A percentile compares a stretch with the other conserved stretches of the same genome.
These are phyloP conservation scores for Paracorniculantispora psalliotae DNA, from an alignment of 2,329 filamentous ascomycete genomes.

Conservation along the genomic window DNA sequence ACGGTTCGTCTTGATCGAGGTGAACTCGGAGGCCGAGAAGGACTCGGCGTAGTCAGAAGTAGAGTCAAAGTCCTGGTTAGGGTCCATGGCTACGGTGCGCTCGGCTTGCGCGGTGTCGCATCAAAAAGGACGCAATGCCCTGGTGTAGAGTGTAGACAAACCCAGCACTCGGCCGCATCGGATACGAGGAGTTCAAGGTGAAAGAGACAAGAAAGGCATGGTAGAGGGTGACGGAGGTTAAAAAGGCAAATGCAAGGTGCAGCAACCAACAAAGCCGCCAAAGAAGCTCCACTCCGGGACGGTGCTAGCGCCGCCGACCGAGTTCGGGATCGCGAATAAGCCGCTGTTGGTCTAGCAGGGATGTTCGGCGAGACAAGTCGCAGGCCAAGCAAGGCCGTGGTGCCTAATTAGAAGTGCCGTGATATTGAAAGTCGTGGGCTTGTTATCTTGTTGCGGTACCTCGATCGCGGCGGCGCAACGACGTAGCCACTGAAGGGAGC, in stretches of 20 bases:
- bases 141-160: neutral
- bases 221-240: neutral
- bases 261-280: neutral
- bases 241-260: neutral
- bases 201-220: neutral
- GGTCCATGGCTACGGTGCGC: neutral
- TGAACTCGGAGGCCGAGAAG: neutral
- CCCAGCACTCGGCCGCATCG: neutral
- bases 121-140: neutral
- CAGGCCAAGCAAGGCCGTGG: neutral
- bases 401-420: neutral
- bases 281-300: neutral
- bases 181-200: neutral
- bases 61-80: neutral
- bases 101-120: neutral
- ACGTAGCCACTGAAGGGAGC: too few species aligned
- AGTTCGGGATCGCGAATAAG: neutral
- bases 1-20: neutral
- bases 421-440: neutral
- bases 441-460: too few species aligned
- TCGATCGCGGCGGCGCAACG: too few species aligned
- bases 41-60: conserved; percentile 9
- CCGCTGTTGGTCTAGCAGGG: neutral
- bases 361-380: neutral
- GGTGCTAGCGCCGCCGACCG: neutral